phyloP scores from a whole-genome alignment of 2,329 filamentous ascomycete genomes.

The Microdochium paspali region DNA sequence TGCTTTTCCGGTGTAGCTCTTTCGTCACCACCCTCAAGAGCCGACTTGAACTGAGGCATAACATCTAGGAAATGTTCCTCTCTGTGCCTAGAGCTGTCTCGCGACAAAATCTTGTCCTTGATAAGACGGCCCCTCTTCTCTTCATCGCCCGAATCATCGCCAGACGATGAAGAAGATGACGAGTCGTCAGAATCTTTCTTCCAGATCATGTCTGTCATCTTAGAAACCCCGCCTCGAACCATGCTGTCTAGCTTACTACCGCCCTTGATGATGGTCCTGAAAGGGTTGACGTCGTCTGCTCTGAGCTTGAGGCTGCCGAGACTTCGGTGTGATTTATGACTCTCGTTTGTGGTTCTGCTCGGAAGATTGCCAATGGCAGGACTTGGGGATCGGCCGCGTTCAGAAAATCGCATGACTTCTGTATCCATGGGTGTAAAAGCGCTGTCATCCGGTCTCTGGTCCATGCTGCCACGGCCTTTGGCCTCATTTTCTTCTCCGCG shows the following conservation, averaged over 20 bases:
- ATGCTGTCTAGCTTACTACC: slow-evolving; percentile 60
- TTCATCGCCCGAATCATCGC: slow-evolving; percentile 40
- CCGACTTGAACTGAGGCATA: slow-evolving; percentile 38
- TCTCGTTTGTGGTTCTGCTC: slow-evolving; percentile 31
- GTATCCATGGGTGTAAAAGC: slow-evolving; percentile 17
- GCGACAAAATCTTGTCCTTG: slow-evolving; percentile 24
- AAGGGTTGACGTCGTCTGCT: slow-evolving; percentile 40
- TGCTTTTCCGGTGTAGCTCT: slow-evolving; percentile 3
- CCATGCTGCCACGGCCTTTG: slow-evolving; percentile 9
- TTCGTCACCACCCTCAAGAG: slow-evolving; percentile 12
- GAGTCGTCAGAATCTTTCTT: slow-evolving; percentile 34
- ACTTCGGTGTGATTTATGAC: slow-evolving; percentile 36
- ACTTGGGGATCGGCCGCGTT: slow-evolving; percentile 24
- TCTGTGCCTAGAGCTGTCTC: slow-evolving; percentile 21
- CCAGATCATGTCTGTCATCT: slow-evolving; percentile 48
- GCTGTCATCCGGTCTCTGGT: slow-evolving; percentile 21
- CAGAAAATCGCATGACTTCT: slow-evolving; percentile 15
- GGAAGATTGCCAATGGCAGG: slow-evolving; percentile 23
- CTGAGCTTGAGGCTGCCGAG: slow-evolving; percentile 37
- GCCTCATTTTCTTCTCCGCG: slow-evolving; percentile 19
- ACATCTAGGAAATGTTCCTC: slow-evolving; percentile 39
- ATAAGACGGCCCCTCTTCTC: slow-evolving; percentile 26
- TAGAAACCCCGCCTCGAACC: slow-evolving; percentile 50
- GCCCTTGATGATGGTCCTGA: slow-evolving; percentile 71
- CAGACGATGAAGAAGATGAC: slow-evolving; percentile 27